Percentiles rank a stretch among this genome's conserved stretches.
Evolutionary conservation across 352 stramenopile genomes (phyloP).

Genomic region (Peronospora farinosa): DNA sequence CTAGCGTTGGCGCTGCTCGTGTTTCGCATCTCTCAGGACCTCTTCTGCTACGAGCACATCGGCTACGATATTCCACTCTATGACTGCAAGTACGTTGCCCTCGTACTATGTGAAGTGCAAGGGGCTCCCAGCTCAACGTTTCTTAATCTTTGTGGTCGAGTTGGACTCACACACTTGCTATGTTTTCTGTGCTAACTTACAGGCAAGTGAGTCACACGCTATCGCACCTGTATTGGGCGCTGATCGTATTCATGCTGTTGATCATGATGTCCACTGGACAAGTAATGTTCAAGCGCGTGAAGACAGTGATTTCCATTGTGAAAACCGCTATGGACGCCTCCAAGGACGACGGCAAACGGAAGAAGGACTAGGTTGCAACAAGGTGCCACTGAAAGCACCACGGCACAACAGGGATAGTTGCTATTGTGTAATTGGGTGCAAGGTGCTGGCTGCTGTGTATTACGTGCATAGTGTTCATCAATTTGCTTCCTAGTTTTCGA

Average conservation of each 20-base stretch:
- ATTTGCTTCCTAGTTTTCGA: slow-evolving; percentile 12
- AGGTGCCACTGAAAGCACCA: slow-evolving; percentile 4
- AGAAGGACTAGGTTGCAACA: slow-evolving; percentile 49
- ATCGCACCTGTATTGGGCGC: slow-evolving; percentile 81
- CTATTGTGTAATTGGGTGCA: slow-evolving; percentile 8
- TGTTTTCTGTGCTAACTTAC: slow-evolving; percentile 11
- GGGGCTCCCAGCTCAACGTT: not conserved
- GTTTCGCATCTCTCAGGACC: slow-evolving; percentile 80
- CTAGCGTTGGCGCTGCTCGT: slow-evolving; percentile 87
- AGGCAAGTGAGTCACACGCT: slow-evolving; percentile 83
- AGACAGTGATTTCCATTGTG: slow-evolving; percentile 65
- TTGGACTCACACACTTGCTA: slow-evolving; percentile 11
- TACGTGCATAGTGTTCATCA: slow-evolving; percentile 23
- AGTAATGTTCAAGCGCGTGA: slow-evolving; percentile 81
- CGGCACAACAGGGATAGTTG: slow-evolving; percentile 6
- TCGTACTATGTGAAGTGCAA: slow-evolving; percentile 1
- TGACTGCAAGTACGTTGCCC: slow-evolving; percentile 82
- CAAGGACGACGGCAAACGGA: slow-evolving; percentile 43
- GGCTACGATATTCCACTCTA: slow-evolving; percentile 84
- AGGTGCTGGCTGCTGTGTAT: slow-evolving; percentile 13
- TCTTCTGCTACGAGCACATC: slow-evolving; percentile 81
- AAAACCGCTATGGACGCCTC: slow-evolving; percentile 56
- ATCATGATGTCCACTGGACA: slow-evolving; percentile 78
- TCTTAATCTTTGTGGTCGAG: slow-evolving; percentile 3
- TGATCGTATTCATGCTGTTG: slow-evolving; percentile 84